Evolutionary conservation across 129 eudicot genomes (phyloP), one percentile per base, ranked within the genome.

Genomic region (Centrapalus pauciflorus): DNA sequence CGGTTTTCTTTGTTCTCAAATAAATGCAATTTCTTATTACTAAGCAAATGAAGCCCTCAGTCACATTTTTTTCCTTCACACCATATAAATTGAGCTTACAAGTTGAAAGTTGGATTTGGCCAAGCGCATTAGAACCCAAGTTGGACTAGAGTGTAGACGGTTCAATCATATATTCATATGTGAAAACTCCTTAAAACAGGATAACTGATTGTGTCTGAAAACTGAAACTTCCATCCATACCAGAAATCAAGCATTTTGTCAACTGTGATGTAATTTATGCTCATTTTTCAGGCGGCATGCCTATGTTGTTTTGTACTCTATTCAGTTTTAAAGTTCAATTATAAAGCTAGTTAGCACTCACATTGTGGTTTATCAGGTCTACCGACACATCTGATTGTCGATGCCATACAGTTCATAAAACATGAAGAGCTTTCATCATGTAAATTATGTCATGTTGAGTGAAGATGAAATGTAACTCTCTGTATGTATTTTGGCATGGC

Each of bases 301-400:
- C 52, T 7, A 45, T 23, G 5, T 45, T n/a, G 24, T 45, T 16
- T 10, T 26, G 63, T 56, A 21, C 29, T 37, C 7, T 61, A 3
- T 27, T 59, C 20, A 28, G 17, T 8, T 56, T 37, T 16, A 6
- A n/a, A 20, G 25, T 26, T 35, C 19, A 11, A 33, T 61, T n/a
- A 23, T 21, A 26, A 64, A 43, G 33, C 58, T 54, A 35, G 28
- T 60, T 32, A 41, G 43, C 33, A 4, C 66, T 56, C 27, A 33
- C 50, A 11, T 33, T 28, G 24, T 74, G 66, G 35, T 58, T 77
- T 60, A 38, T 68, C 81, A 82, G 83, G 78, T 66, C 34, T 25
- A 29, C 9, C 7, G 24, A 62, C 19, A 46, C 37, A 50, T 57
- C 61, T 11, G 20, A 60, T 76, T 57, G 14, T 28, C 28, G 75